phyloP scores from a whole-genome alignment of 768 basidiomycete species.

The Lentinula aciculospora region DNA sequence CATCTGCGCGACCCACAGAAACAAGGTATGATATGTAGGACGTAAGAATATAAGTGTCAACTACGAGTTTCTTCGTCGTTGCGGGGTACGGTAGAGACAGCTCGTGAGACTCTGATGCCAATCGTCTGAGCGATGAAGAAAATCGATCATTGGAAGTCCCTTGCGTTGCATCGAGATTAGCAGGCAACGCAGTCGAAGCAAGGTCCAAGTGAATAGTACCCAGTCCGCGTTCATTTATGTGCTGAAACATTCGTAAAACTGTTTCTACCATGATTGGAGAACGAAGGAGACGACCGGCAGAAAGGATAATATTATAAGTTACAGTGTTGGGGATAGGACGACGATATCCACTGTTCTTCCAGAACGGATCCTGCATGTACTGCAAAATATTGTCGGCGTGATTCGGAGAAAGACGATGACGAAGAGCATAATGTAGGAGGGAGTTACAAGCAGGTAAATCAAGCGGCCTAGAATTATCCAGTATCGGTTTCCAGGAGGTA shows the following conservation, averaged over 20 bases:
- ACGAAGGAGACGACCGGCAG: conserved; percentile 47
- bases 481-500: conserved; percentile 13
- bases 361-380: conserved; percentile 40
- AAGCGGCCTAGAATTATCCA: conserved; percentile 24
- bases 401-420: conserved; percentile 45
- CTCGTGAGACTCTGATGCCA: conserved; percentile 5
- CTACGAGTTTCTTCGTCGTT: conserved; percentile 5
- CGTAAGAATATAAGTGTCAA: conserved; percentile 44
- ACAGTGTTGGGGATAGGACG: conserved; percentile 20
- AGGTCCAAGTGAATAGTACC: not conserved
- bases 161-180: not conserved
- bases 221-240: conserved; percentile 14
- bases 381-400: conserved; percentile 44
- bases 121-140: not conserved
- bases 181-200: not conserved
- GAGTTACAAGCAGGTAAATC: conserved; percentile 47
- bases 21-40: conserved; percentile 48
- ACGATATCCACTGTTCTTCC: not conserved
- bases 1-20: conserved; percentile 38
- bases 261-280: conserved; percentile 32
- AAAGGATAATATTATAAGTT: conserved; percentile 56
- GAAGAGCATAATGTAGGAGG: conserved; percentile 62
- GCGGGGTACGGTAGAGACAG: conserved; percentile 2
- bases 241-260: conserved; percentile 23
- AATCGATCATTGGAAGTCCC: not conserved